Conservation (phyloP, 306 rosid species). For the Inga oerstediana region DNA sequence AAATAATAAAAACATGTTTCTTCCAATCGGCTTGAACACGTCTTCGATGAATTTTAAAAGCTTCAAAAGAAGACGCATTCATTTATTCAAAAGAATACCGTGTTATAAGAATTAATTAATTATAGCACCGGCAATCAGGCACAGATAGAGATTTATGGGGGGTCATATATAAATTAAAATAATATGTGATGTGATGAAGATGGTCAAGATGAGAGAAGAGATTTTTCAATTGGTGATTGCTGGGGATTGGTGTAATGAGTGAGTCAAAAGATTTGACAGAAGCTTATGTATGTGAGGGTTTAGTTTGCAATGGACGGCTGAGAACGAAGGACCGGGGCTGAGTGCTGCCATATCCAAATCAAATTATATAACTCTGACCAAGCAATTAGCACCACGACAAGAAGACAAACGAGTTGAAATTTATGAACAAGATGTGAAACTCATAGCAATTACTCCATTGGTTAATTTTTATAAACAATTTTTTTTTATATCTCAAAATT, state of each 20-base stretch:
- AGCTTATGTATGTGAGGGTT: not conserved
- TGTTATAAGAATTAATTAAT: not conserved
- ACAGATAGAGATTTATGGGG: not conserved
- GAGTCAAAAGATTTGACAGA: slow-evolving; percentile 12
- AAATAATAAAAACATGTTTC: not conserved
- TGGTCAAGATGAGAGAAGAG: not conserved
- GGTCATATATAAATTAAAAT: not conserved
- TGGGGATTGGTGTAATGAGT: not conserved
- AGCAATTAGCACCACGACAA: not conserved
- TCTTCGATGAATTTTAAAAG: not conserved
- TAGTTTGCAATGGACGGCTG: slow-evolving; percentile 11
- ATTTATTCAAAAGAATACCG: not conserved
- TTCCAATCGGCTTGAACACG: not conserved
- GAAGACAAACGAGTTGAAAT: not conserved
- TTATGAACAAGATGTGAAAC: not conserved
- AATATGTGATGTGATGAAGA: not conserved
- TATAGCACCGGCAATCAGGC: not conserved
- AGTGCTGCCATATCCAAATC: not conserved
- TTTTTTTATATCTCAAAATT: too few species aligned
- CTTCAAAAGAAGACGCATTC: not conserved
- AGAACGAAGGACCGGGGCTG: not conserved
- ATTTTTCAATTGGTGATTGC: not conserved
- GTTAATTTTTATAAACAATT: too few species aligned
- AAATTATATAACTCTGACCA: not conserved
- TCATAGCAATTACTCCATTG: too few species aligned